Evolutionary conservation across 1,284 basidiomycete genomes (phyloP).

Genomic region (Microbotryum saponariae): DNA sequence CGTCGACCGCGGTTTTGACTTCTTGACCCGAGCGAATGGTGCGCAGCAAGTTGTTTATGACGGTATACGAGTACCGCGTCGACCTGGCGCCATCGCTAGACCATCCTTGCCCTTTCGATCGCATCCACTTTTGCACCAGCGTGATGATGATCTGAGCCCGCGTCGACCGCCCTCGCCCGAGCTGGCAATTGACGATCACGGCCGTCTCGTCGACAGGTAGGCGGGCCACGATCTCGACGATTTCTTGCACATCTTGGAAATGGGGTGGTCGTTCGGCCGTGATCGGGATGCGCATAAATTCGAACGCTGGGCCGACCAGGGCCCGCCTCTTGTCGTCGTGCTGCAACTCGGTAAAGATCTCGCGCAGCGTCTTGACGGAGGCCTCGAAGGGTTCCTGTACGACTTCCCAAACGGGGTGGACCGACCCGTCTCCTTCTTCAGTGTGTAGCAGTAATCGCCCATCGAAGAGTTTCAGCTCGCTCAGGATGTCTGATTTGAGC

Average conservation of each 20-base stretch:
- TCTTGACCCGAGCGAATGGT: conserved; percentile 80
- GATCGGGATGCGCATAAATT: conserved; percentile 81
- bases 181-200: conserved; percentile 92
- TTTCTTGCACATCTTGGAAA: conserved; percentile 39
- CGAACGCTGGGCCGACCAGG: conserved; percentile 53
- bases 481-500: conserved; percentile 77
- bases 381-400: conserved; percentile 45
- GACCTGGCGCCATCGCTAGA: neutral
- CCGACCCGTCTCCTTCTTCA: conserved; percentile 77
- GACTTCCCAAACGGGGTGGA: conserved; percentile 94
- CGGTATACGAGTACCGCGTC: conserved; percentile 39
- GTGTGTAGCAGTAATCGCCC: conserved; percentile 84
- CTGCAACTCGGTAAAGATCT: conserved; percentile 65
- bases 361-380: conserved; percentile 69
- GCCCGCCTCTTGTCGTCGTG: conserved; percentile 34
- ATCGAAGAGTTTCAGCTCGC: conserved; percentile 73
- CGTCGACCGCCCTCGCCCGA: conserved; percentile 83
- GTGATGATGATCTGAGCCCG: conserved; percentile 79
- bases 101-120: conserved; percentile 18
- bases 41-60: conserved; percentile 64
- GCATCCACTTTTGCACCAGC: conserved; percentile 80
- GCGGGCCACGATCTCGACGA: conserved; percentile 76
- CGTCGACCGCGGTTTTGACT: conserved; percentile 61
- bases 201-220: conserved; percentile 63
- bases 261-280: conserved; percentile 58